These are phyloP conservation scores for Noccaea bulbosa DNA, from an alignment of 345 rosid species.

Conservation along the genomic window DNA sequence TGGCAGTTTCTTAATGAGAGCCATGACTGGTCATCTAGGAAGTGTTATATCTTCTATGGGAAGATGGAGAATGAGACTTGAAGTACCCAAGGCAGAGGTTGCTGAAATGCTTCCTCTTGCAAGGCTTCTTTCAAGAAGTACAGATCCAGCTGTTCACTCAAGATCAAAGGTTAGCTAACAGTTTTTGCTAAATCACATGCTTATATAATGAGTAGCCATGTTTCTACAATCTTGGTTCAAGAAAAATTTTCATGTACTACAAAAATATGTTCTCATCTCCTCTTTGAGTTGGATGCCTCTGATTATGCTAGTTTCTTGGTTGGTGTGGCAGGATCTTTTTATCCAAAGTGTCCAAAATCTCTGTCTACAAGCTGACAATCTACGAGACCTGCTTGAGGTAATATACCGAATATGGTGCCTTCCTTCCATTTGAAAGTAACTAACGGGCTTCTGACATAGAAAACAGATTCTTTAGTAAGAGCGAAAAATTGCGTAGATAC, in stretches of 20 bases:
- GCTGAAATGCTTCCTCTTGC: conserved; percentile 99
- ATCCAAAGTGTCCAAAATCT: conserved; percentile 88
- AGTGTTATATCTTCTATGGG: conserved; percentile 98
- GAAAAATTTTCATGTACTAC: conserved; percentile 7
- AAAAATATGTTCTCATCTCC: conserved; percentile 20
- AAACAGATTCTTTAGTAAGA: conserved; percentile 24
- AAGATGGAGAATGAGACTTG: conserved; percentile 99
- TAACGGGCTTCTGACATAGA: not conserved
- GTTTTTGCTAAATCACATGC: conserved; percentile 28
- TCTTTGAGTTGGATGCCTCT: conserved; percentile 28
- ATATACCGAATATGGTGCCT: conserved; percentile 26
- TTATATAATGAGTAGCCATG: conserved; percentile 4
- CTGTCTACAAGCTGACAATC: conserved; percentile 72
- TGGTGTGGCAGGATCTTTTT: conserved; percentile 78
- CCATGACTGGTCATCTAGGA: conserved; percentile 91
- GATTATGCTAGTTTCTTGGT: conserved; percentile 28
- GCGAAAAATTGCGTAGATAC: conserved; percentile 4
- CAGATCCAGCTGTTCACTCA: conserved; percentile 95
- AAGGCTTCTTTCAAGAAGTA: conserved; percentile 92
- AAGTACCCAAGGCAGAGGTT: conserved; percentile 97
- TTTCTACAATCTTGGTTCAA: not conserved
- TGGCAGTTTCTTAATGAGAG: conserved; percentile 83
- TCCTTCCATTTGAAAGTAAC: conserved; percentile 27
- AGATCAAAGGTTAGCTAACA: conserved; percentile 77
- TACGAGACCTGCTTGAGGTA: conserved; percentile 90